Evolutionary conservation across 495 filamentous ascomycete species (phyloP).

Genomic region (Copromyces sp.): DNA sequence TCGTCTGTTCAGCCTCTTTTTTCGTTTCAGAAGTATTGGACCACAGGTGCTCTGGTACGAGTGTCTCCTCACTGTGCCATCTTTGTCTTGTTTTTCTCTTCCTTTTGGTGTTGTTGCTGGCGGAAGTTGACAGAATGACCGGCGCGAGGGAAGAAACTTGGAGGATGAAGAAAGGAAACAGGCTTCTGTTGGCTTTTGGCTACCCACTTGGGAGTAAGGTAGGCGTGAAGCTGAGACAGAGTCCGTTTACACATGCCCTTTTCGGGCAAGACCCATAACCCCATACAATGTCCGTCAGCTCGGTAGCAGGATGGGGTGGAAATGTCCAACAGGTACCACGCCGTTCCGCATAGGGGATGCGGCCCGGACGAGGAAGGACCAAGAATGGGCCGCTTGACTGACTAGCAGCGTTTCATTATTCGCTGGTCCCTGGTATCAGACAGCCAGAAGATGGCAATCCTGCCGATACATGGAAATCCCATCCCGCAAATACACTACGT

Average conservation of each 20-base stretch:
- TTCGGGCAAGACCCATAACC: not conserved
- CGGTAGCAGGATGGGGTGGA: not conserved
- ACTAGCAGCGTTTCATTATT: not conserved
- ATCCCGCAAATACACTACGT: not conserved
- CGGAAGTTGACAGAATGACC: conserved; percentile 13
- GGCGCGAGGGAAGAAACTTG: not conserved
- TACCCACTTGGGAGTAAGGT: not conserved
- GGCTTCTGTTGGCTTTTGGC: not conserved
- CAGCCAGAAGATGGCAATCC: not conserved
- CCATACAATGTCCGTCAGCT: not conserved
- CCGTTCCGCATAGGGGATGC: not conserved
- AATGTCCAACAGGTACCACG: not conserved
- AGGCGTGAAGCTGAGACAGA: not conserved
- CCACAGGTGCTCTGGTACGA: not conserved
- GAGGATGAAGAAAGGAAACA: not conserved
- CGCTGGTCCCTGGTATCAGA: not conserved
- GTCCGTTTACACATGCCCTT: not conserved
- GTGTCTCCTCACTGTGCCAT: not conserved
- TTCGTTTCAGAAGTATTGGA: not conserved
- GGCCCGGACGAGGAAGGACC: not conserved
- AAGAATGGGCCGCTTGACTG: not conserved
- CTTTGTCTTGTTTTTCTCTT: not conserved
- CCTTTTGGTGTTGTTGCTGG: not conserved
- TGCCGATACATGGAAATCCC: not conserved
- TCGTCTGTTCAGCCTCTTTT: not conserved